Conservation (phyloP, 2,329 filamentous ascomycete species). For the Botrytis tulipae region DNA sequence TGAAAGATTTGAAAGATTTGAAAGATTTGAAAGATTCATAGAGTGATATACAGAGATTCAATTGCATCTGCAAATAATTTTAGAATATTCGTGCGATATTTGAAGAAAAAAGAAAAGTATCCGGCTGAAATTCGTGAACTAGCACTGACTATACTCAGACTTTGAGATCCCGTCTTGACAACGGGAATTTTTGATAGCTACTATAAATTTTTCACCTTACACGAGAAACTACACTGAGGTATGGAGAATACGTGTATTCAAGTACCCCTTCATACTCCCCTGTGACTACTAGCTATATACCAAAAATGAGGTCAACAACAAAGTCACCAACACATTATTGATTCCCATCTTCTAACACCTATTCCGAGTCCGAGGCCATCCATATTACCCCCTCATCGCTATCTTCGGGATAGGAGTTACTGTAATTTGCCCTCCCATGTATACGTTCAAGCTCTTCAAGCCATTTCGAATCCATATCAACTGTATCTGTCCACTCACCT, state of each 20-base stretch:
- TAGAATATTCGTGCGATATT: not conserved
- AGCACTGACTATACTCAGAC: not conserved
- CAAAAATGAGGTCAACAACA: not conserved
- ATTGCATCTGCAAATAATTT: not conserved
- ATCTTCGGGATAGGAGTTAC: not conserved
- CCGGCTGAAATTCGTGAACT: fast-evolving
- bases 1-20: no score
- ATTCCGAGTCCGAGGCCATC: not conserved
- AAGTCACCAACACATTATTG: not conserved
- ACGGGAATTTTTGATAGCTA: not conserved
- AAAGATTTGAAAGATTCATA: no score
- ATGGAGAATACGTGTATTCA: not conserved
- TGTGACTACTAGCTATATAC: not conserved
- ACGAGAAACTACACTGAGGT: not conserved
- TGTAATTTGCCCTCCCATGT: not conserved
- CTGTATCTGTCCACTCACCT: not conserved
- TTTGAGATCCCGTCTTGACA: not conserved
- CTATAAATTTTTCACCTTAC: not conserved
- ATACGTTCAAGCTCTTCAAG: not conserved
- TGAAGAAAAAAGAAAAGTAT: not conserved
- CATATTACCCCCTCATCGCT: not conserved
- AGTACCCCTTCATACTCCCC: not conserved
- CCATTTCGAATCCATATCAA: not conserved
- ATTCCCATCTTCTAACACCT: not conserved
- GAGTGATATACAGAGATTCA: no score